Base-by-base conservation (phyloP, 768 basidiomycete species). In the Lentinula boryana region DNA sequence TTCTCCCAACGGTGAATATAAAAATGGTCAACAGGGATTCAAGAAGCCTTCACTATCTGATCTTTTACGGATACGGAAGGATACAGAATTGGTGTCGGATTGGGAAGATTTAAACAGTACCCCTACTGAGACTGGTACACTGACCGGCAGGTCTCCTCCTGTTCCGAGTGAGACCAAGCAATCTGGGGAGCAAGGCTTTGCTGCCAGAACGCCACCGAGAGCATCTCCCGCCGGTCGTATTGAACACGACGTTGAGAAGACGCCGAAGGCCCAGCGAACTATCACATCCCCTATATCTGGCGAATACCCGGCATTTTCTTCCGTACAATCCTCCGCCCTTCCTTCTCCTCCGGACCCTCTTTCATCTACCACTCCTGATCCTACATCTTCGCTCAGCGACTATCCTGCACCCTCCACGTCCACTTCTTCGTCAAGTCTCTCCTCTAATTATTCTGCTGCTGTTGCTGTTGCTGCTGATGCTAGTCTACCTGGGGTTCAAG, bases 21-120 rank as follows among this genome's bases (percentile, higher is more conserved):
- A 46, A 32, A 59, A 59, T 50, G 44, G 60, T 10, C 66, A 73
- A 38, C 74, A 71, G 40, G 74, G 79, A 3, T 77, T 75, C 54
- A 86, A 85, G 74, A 88, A 88, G 67, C 79, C 84, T 10, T 87
- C 85, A 1, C 71, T 90, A 23, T 84, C 88, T 12, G 90, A 91
- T 67, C 71, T 91, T 53, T 75, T 90, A 52, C 74, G 78, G 50
- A 68, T 67, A 60, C 79, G 80, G 57, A 87, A 85, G 71, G 83
- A 84, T 33, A 81, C 72, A 53, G 85, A 85, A 31, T 67, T 83
- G 41, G 75, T 74, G 33, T 71, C 78, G 35, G 88, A 88, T 60
- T 89, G 85, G 86, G 89, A 90, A 65, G 87, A 87, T 58, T 73
- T 81, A 15, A 72, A 74, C 52, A 77, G 73, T 64, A 81, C 83